A percentile compares a stretch with the other conserved stretches of the same genome.
Conservation (phyloP, 2,329 filamentous ascomycete species). For the Venturia carpophila region DNA sequence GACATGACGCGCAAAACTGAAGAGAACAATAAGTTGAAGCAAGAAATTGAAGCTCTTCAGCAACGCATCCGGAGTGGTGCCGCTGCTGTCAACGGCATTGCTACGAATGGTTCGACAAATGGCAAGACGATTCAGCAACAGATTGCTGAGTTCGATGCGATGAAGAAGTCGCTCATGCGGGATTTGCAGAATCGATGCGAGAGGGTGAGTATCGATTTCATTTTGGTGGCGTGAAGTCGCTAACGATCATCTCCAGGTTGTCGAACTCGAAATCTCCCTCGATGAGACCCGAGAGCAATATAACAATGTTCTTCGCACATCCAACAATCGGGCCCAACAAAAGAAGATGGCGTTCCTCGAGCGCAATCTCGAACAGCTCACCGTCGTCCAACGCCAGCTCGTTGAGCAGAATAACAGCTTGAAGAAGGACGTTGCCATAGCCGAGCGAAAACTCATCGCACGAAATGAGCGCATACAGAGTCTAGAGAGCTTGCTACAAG, state of each 20-base stretch:
- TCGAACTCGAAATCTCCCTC: conserved; percentile 94
- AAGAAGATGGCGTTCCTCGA: conserved; percentile 99
- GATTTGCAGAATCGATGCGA: conserved; percentile 98
- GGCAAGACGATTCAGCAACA: conserved; percentile 95
- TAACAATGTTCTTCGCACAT: conserved; percentile 93
- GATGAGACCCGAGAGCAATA: conserved; percentile 98
- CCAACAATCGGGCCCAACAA: conserved; percentile 96
- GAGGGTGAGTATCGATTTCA: conserved; percentile 46
- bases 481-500: conserved; percentile 82
- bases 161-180: conserved; percentile 99
- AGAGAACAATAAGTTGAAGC: conserved; percentile 74
- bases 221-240: conserved; percentile 17
- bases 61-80: conserved; percentile 59
- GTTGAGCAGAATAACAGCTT: conserved; percentile 95
- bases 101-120: conserved; percentile 50
- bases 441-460: conserved; percentile 92
- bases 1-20: conserved; percentile 70
- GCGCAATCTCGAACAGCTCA: conserved; percentile 94
- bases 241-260: conserved; percentile 43
- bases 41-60: conserved; percentile 72
- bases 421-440: conserved; percentile 99
- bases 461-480: conserved; percentile 95
- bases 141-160: conserved; percentile 96
- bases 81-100: conserved; percentile 48
- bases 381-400: conserved; percentile 91